Percentiles rank a stretch among this genome's conserved stretches.
phyloP scores from a whole-genome alignment of 257 asterid genomes.

The Solanum chmielewskii region DNA sequence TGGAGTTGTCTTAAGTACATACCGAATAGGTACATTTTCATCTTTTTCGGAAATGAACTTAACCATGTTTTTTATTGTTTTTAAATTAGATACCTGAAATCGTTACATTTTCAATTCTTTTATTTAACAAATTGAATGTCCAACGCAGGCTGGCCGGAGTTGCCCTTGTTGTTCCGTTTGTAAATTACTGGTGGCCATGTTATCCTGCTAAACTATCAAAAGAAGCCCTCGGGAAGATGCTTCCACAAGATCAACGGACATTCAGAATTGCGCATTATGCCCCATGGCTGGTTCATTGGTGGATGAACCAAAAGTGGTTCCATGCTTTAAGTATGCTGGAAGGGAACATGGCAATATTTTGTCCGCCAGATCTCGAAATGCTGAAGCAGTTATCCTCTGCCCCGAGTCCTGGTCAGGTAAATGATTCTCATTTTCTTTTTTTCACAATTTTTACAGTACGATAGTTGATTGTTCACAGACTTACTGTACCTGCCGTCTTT shows the following conservation, averaged over 20 bases:
- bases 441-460: not conserved
- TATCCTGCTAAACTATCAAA: constrained; percentile 43
- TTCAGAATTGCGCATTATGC: constrained; percentile 52
- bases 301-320: constrained; percentile 86
- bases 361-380: constrained; percentile 49
- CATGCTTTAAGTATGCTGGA: constrained; percentile 35
- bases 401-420: constrained; percentile 54
- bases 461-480: not conserved
- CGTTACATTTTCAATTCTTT: not conserved
- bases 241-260: constrained; percentile 36
- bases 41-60: not conserved
- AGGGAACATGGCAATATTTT: constrained; percentile 34
- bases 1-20: constrained; percentile 67
- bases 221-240: constrained; percentile 18
- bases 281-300: constrained; percentile 74
- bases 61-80: not conserved
- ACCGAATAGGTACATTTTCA: constrained; percentile 55
- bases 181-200: constrained; percentile 68
- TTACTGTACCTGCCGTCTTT: not conserved
- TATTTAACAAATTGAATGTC: not conserved
- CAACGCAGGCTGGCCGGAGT: constrained; percentile 56
- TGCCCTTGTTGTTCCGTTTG: constrained; percentile 63
- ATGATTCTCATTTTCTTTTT: not conserved
- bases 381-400: constrained; percentile 23
- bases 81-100: not conserved